phyloP scores from a whole-genome alignment of 2,329 filamentous ascomycete genomes.

The Fusarium sp. region DNA sequence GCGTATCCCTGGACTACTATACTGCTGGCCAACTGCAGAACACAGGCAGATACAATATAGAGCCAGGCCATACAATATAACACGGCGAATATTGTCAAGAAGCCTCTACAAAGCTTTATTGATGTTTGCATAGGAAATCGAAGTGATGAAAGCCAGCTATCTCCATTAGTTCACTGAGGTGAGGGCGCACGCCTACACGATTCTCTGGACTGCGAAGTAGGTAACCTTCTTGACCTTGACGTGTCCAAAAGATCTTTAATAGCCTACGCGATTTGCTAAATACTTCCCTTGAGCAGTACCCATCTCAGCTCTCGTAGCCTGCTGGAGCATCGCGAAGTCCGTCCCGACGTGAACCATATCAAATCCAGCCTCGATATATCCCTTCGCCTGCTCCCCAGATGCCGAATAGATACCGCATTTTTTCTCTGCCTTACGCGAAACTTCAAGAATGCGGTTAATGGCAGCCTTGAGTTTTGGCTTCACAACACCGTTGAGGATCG shows the following conservation, averaged over 20 bases:
- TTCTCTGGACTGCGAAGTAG: not conserved
- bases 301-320: not conserved
- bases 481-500: slow-evolving; percentile 5
- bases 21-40: not conserved
- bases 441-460: not conserved
- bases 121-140: not conserved
- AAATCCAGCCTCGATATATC: slow-evolving; percentile 2
- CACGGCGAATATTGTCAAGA: slow-evolving; percentile 57
- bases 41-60: slow-evolving; percentile 39
- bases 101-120: slow-evolving; percentile 47
- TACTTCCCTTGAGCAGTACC: not conserved
- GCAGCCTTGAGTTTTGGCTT: not conserved
- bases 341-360: slow-evolving; percentile 12
- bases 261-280: not conserved
- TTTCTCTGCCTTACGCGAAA: not conserved
- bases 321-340: not conserved
- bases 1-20: slow-evolving; percentile 54
- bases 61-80: slow-evolving; percentile 61
- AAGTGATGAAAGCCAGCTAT: not conserved
- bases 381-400: not conserved
- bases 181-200: not conserved
- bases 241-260: not conserved
- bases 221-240: not conserved
- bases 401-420: slow-evolving; percentile 6
- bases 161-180: not conserved